Evolutionary conservation across 2,329 filamentous ascomycete species (phyloP), one percentile per base, ranked within the genome.

Genomic region (Xylaria sp.): DNA sequence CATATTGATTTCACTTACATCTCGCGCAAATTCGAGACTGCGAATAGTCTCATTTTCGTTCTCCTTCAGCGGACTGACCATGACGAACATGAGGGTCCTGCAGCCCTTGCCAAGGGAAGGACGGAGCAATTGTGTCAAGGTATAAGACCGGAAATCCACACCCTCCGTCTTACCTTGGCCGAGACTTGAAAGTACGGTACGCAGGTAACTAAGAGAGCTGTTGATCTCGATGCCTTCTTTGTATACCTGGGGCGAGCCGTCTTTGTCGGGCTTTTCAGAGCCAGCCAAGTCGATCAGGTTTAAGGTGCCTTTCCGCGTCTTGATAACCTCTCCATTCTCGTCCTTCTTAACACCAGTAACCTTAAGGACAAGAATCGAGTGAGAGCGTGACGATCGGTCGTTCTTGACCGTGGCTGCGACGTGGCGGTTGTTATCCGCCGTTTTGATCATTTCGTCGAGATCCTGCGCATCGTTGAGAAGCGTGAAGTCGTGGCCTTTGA

Each of bases 51-150:
- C 95, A 72, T 90, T 90, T 67, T 97, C 81, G 79, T 98, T 95
- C 5, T 88, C 90, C 79, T 96, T 91, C 61, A 98, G 81, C 33
- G 95, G 95, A 69, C 90, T 95, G 58, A 97, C 91, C 93, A 98
- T 98, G 75, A 98, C 92, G 76, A 99, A 97, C 95, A 99, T 99
- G 71, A 99, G 88, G 0, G 95, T 99, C 79, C 97, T 96, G 69
- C 90, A 95, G 76, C 97, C 97, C 15, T 95, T 95, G 3, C 95
- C 94, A 7, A 99, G 82, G 3, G 92, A 97, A 73, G 95, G 96
- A 85, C 98, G 92, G 37, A 99, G 84, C 47, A 99, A 84, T 73
- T 97, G 96, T 8, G 95, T 99, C 67, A 99, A 84, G 85, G 97
- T 98, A 69, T 92, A 97, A 79, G 98, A 98, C 56, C 95, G 84